These are phyloP conservation scores for Quercus agrifolia DNA, from an alignment of 306 rosid genomes.

Conservation along the genomic window DNA sequence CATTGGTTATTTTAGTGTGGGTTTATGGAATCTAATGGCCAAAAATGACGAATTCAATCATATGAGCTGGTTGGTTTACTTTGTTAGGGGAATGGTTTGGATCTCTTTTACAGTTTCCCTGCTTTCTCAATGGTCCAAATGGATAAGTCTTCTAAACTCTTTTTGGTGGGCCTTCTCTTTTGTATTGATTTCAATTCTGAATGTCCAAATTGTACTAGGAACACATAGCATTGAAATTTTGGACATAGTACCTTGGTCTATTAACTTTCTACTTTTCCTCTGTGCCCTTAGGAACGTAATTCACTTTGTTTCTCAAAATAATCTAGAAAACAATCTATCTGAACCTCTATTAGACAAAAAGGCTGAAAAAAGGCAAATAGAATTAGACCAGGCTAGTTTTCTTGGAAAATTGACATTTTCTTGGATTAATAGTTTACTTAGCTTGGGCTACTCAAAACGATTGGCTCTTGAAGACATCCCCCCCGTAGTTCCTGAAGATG, in stretches of 20 bases:
- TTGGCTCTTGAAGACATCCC: conserved; percentile 39
- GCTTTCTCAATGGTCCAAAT: too few species aligned
- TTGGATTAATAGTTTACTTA: conserved; percentile 43
- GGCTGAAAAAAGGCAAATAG: not conserved
- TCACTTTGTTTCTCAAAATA: conserved; percentile 1
- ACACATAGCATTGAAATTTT: not conserved
- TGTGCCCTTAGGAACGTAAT: conserved; percentile 28
- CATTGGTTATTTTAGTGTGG: conserved; percentile 33
- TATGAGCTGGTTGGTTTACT: too few species aligned
- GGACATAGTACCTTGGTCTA: too few species aligned
- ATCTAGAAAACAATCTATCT: conserved; percentile 11
- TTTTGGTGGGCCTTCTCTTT: too few species aligned
- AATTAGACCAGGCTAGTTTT: conserved; percentile 18
- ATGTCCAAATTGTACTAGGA: not conserved
- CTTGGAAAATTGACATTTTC: conserved; percentile 36
- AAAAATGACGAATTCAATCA: not conserved
- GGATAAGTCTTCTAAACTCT: too few species aligned
- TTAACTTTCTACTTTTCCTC: not conserved
- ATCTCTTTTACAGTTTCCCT: too few species aligned
- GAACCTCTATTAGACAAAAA: conserved; percentile 31
- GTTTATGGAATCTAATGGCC: conserved; percentile 37
- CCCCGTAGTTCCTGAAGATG: conserved; percentile 34
- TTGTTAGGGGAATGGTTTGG: too few species aligned
- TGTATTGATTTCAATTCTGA: too few species aligned
- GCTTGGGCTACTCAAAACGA: conserved; percentile 30